These are phyloP conservation scores for Kregervanrija fluxuum DNA, from an alignment of 805 yeast species.

Conservation along the genomic window DNA sequence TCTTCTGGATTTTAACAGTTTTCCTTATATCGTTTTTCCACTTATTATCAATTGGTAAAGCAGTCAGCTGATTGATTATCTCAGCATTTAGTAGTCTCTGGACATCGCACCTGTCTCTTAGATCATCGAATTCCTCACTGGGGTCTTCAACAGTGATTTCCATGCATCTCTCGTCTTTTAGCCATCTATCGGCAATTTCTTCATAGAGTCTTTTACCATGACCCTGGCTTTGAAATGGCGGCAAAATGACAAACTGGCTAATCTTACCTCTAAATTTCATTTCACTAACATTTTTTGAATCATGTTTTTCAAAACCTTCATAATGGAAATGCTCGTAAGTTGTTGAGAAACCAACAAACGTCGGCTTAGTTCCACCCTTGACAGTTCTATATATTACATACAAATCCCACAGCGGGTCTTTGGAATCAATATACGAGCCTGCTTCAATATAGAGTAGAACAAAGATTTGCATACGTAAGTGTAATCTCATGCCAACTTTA, in stretches of 20 bases:
- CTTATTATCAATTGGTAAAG: slow-evolving; percentile 19
- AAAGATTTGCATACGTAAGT: slow-evolving; percentile 67
- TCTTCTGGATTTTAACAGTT: slow-evolving; percentile 54
- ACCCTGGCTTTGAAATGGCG: slow-evolving; percentile 69
- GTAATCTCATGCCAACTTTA: slow-evolving; percentile 42
- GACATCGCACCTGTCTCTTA: slow-evolving; percentile 79
- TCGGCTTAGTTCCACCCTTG: slow-evolving; percentile 24
- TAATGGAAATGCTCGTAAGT: slow-evolving; percentile 80
- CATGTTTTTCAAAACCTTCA: slow-evolving; percentile 34
- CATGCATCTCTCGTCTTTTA: slow-evolving; percentile 39
- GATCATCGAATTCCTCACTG: slow-evolving; percentile 82
- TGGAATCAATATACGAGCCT: slow-evolving; percentile 76
- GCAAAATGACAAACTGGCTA: slow-evolving; percentile 79
- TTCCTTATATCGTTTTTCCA: slow-evolving; percentile 36
- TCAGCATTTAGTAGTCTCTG: slow-evolving; percentile 33
- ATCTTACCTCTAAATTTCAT: slow-evolving; percentile 56
- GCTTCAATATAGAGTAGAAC: slow-evolving; percentile 87
- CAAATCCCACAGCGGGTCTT: slow-evolving; percentile 76
- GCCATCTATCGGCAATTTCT: slow-evolving; percentile 49
- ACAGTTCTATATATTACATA: slow-evolving; percentile 44
- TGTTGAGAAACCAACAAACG: slow-evolving; percentile 75
- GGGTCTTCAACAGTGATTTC: slow-evolving; percentile 95
- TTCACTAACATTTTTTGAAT: slow-evolving; percentile 31
- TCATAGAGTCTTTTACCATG: slow-evolving; percentile 68
- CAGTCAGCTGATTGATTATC: slow-evolving; percentile 23